These are phyloP conservation scores for Tricholoma terreum DNA, from an alignment of 768 basidiomycete species.

Conservation along the genomic window DNA sequence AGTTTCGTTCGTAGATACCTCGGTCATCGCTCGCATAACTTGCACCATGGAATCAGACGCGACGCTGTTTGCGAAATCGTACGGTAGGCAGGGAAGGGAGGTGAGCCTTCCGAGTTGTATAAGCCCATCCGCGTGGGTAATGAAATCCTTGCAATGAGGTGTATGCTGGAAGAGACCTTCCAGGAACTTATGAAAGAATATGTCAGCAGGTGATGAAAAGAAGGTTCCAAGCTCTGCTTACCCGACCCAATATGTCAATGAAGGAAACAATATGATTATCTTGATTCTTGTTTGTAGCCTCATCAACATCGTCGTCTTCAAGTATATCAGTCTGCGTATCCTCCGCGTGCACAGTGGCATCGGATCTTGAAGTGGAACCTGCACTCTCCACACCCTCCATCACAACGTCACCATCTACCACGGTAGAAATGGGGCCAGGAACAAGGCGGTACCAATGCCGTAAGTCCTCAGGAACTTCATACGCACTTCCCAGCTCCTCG, in stretches of 20 bases:
- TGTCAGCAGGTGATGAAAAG: constrained; percentile 1
- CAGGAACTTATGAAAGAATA: constrained; percentile 61
- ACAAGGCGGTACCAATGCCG: constrained; percentile 66
- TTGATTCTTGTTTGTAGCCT: constrained; percentile 45
- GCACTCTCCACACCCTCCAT: constrained; percentile 45
- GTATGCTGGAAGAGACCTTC: constrained; percentile 94
- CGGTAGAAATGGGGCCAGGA: constrained; percentile 16
- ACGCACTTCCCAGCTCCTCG: constrained; percentile 67
- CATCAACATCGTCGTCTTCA: constrained; percentile 22
- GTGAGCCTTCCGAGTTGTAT: constrained; percentile 73
- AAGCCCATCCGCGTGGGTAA: constrained; percentile 70
- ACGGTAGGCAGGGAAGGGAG: constrained; percentile 82
- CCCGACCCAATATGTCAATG: constrained; percentile 77
- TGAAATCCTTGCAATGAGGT: constrained; percentile 87
- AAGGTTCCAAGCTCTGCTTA: constrained; percentile 31
- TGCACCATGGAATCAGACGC: constrained; percentile 86
- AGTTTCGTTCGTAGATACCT: constrained; percentile 77
- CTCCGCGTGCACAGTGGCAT: constrained; percentile 13
- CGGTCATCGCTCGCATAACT: constrained; percentile 85
- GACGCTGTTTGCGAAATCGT: constrained; percentile 81
- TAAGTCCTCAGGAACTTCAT: constrained; percentile 51
- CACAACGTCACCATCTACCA: constrained; percentile 35
- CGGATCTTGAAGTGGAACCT: constrained; percentile 14
- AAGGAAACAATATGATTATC: constrained; percentile 76
- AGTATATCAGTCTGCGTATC: constrained; percentile 12